Percentiles rank a stretch among this genome's conserved stretches.
phyloP scores from a whole-genome alignment of 208 protist genomes.

The Trypanosoma mega region DNA sequence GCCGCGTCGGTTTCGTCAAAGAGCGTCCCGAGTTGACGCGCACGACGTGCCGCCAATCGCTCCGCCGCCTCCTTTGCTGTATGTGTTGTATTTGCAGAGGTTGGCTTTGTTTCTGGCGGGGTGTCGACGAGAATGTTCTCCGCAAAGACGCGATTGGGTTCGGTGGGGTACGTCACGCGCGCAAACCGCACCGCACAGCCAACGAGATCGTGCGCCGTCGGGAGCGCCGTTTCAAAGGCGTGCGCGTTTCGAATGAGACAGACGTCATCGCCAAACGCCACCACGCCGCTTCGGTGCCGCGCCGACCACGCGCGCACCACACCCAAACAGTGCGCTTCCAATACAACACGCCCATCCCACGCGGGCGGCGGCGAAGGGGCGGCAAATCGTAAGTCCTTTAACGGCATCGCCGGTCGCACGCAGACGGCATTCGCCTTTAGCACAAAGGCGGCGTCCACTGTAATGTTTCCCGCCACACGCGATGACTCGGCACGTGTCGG shows the following conservation, averaged over 20 bases:
- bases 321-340: slow-evolving; percentile 32
- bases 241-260: slow-evolving; percentile 80
- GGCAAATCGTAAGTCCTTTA: slow-evolving; percentile 69
- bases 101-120: slow-evolving; percentile 33
- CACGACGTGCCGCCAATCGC: slow-evolving; percentile 24
- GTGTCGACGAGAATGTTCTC: slow-evolving; percentile 67
- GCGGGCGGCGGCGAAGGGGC: too few species aligned
- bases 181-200: slow-evolving; percentile 60
- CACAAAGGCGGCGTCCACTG: slow-evolving; percentile 63
- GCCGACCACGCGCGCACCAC: slow-evolving; percentile 71
- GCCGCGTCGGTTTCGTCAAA: slow-evolving; percentile 13
- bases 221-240: slow-evolving; percentile 77
- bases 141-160: slow-evolving; percentile 60
- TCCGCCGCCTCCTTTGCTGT: slow-evolving; percentile 27
- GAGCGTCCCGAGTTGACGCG: slow-evolving; percentile 21
- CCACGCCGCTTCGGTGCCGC: slow-evolving; percentile 75
- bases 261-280: slow-evolving; percentile 25
- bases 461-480: slow-evolving; percentile 50
- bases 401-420: slow-evolving; percentile 50
- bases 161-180: slow-evolving; percentile 62
- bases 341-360: slow-evolving; percentile 33
- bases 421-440: background rate
- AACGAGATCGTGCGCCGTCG: slow-evolving; percentile 64
- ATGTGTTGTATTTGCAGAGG: slow-evolving; percentile 37
- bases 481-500: background rate